Evolutionary conservation across 768 basidiomycete species (phyloP), one percentile per base, ranked within the genome.

Genomic region (Cystoderma amianthinum): DNA sequence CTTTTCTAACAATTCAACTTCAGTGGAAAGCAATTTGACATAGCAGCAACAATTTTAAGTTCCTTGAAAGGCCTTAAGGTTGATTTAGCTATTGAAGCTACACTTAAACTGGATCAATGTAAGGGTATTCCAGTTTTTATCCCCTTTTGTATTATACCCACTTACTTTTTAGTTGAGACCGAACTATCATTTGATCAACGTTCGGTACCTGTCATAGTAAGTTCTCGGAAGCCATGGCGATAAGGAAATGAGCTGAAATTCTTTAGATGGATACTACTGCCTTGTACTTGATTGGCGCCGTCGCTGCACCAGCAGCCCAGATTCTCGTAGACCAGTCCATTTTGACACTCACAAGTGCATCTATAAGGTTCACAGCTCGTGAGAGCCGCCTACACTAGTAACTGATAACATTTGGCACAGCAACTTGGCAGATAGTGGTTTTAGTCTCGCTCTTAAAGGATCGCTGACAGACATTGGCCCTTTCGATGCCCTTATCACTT

Each of bases 31-130:
- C 83, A 86, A 49, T 82, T 83, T 45, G 72, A 82, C 49, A 69
- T 75, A 12, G 55, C 63, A 18, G 71, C 63, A 5, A 80, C 82
- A 20, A 82, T 86, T 44, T 62, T 87, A 41, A 65, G 72, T n/a
- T 67, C 82, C 2, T 55, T 87, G 39, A 68, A 74, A 23, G 71
- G 71, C 42, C 67, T 87, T 25, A 65, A 71, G 52, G 76, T 84
- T 38, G 68, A 80, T 44, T 57, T 87, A 15, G 65, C 58, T 9
- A 65, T 86, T 23, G 58, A 73, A 13, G 69, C 71, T 13, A 60
- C 61, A 1, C 59, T 81, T 34, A 74, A 72, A 52, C 57, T 87
- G 28, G 85, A 86, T 54, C 80, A 85, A 44, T 87, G 80, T 81
- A 48, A 53, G 74, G 2, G 22, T 34, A 20, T 15, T 41, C 13